Base-by-base conservation (phyloP, 495 filamentous ascomycete species). In the Aspergillus sparsus region DNA sequence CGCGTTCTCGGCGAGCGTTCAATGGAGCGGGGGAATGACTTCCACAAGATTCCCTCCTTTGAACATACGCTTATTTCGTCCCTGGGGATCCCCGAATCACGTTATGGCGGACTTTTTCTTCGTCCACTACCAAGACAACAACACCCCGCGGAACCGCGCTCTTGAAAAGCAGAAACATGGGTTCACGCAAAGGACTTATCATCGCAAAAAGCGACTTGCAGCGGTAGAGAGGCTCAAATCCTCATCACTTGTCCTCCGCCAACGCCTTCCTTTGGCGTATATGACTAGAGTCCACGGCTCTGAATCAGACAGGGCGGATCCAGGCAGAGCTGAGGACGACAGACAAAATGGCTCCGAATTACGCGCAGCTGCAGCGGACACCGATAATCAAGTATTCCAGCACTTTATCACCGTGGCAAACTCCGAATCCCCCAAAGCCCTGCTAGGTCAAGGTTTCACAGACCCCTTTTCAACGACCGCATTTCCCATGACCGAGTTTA, bases 161-260 rank as follows among this genome's bases (percentile, higher is more conserved):
- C 5, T 46, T 46, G 16, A 21, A 21, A 46, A 18, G 44, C 44
- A 46, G 44, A 46, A 46, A 21, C 44, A 8, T 16, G 44, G 1
- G n/a, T 57, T 57, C 32, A 21, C 45, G 32, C 55, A 57, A 18
- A 57, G 34, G 33, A 39, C 9, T 3, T 36, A 49, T 34, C 55
- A 57, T 44, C 55, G 55, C 12, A 57, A 57, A 46, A 57, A 49
- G 44, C 21, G 41, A 12, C 44, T 57, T 7, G 55, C 55, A 8
- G 44, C 55, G 15, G 55, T 57, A 7, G 55, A 57, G 55, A 16
- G 55, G 45, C 44, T 57, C 3, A 57, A 57, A 21, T 15, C 54
- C 18, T 46, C 44, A 46, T 37, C 55, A 16, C 31, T 35, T 15
- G n/a, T 36, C 34, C 27, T 49, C 6, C 27, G 44, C 2, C 32